These are phyloP conservation scores for Rhodocollybia butyracea DNA, from an alignment of 768 basidiomycete genomes.

Conservation along the genomic window DNA sequence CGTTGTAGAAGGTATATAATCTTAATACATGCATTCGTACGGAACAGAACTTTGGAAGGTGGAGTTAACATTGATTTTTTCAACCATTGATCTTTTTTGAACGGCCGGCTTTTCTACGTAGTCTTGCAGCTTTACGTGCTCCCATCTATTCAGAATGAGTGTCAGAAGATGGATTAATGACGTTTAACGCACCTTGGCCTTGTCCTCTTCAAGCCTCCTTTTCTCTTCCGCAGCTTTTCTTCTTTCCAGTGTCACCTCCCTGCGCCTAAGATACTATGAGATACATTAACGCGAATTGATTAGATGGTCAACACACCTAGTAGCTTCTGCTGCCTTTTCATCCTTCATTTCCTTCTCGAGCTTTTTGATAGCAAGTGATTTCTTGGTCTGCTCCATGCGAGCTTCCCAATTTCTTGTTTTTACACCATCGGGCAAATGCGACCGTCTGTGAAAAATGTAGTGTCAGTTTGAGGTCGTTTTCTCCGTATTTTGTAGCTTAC, in stretches of 20 bases:
- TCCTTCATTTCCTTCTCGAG: slow-evolving; percentile 70
- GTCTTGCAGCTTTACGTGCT: slow-evolving; percentile 69
- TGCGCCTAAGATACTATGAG: slow-evolving; percentile 41
- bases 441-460: slow-evolving; percentile 43
- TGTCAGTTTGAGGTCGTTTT: slow-evolving; percentile 3
- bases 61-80: slow-evolving; percentile 17
- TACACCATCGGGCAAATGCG: slow-evolving; percentile 61
- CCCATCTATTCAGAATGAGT: slow-evolving; percentile 56
- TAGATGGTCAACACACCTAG: slow-evolving; percentile 39
- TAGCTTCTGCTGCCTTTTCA: slow-evolving; percentile 68
- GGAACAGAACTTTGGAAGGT: neutral
- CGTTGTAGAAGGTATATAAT: slow-evolving; percentile 37
- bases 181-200: slow-evolving; percentile 47
- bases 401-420: slow-evolving; percentile 67
- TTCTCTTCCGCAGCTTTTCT: slow-evolving; percentile 74
- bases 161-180: neutral
- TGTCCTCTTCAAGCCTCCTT: slow-evolving; percentile 60
- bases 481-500: slow-evolving; percentile 28
- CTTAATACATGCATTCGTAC: neutral
- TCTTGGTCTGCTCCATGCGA: slow-evolving; percentile 66
- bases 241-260: slow-evolving; percentile 66
- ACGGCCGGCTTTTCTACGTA: slow-evolving; percentile 69
- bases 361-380: slow-evolving; percentile 68
- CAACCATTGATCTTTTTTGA: slow-evolving; percentile 80
- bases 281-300: neutral